A percentile compares a stretch with the other conserved stretches of the same genome.
These are phyloP conservation scores for Cyathus striatus DNA, from an alignment of 768 basidiomycete species.

Conservation along the genomic window DNA sequence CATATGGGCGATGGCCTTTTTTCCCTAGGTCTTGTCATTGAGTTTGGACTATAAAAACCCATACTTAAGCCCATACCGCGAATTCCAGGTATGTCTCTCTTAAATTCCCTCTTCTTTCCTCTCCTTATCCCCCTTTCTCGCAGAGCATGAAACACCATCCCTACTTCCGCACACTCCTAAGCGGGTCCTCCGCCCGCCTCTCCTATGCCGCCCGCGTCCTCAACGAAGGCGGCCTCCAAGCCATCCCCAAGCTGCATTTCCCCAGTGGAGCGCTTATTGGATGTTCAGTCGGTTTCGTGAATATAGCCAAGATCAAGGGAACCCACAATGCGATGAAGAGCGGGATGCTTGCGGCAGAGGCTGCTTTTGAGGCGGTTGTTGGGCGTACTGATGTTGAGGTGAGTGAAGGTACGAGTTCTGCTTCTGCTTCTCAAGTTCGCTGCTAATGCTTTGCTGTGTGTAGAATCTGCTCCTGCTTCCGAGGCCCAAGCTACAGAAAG, in stretches of 20 bases:
- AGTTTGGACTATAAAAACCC: constrained; percentile 96
- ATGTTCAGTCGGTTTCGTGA: constrained; percentile 94
- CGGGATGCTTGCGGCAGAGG: constrained; percentile 94
- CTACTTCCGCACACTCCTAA: constrained; percentile 77
- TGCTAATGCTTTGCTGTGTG: too few species aligned
- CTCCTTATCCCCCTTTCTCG: background rate
- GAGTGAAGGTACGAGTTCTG: too few species aligned
- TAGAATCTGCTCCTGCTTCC: too few species aligned
- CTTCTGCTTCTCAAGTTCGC: too few species aligned
- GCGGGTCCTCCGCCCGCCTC: constrained; percentile 62
- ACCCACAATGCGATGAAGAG: constrained; percentile 99
- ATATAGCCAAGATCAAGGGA: too few species aligned
- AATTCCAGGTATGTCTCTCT: constrained; percentile 86
- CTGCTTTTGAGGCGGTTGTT: constrained; percentile 63
- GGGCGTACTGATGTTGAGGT: too few species aligned
- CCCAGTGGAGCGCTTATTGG: constrained; percentile 95
- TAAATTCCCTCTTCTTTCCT: background rate
- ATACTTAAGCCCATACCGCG: constrained; percentile 85
- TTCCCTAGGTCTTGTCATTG: constrained; percentile 87
- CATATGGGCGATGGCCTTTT: constrained; percentile 92
- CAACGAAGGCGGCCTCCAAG: too few species aligned
- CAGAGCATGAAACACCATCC: constrained; percentile 93
- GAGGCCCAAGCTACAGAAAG: too few species aligned
- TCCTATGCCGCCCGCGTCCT: constrained; percentile 88
- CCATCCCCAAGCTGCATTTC: constrained; percentile 78